These are phyloP conservation scores for Eragrostis curvula DNA, from an alignment of 176 grass and related monocot genomes.

Conservation along the genomic window DNA sequence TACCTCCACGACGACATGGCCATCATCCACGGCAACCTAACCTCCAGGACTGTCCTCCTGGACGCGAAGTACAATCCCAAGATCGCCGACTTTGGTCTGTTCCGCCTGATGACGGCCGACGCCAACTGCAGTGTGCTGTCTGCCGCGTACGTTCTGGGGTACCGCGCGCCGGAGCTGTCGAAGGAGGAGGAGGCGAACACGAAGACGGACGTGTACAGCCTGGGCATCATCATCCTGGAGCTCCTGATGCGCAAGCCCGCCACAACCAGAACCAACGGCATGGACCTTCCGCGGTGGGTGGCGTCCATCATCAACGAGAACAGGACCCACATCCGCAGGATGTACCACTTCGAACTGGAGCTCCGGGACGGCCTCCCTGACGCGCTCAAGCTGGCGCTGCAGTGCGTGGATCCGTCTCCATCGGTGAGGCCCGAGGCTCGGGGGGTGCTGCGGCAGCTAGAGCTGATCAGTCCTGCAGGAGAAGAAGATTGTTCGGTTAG, in stretches of 20 bases:
- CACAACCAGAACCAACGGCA: slow-evolving; percentile 10
- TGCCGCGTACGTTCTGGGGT: slow-evolving; percentile 58
- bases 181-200: slow-evolving; percentile 77
- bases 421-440: slow-evolving; percentile 56
- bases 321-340: slow-evolving; percentile 87
- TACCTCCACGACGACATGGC: slow-evolving; percentile 66
- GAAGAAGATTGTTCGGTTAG: too few relatives aligned
- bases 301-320: slow-evolving; percentile 80
- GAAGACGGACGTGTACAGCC: slow-evolving; percentile 91
- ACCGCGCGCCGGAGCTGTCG: slow-evolving; percentile 81
- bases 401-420: slow-evolving; percentile 73
- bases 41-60: slow-evolving; percentile 71
- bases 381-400: slow-evolving; percentile 80
- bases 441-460: slow-evolving; percentile 72
- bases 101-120: slow-evolving; percentile 73
- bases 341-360: slow-evolving; percentile 75
- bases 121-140: slow-evolving; percentile 76
- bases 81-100: slow-evolving; percentile 71
- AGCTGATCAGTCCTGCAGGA: slow-evolving; percentile 66
- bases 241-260: slow-evolving; percentile 83
- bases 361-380: slow-evolving; percentile 74
- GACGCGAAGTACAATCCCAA: slow-evolving; percentile 55
- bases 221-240: slow-evolving; percentile 85
- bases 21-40: slow-evolving; percentile 81
- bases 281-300: slow-evolving; percentile 88